These are phyloP conservation scores for Globisporangium heterothallicum DNA, from an alignment of 352 stramenopile genomes.

Conservation along the genomic window DNA sequence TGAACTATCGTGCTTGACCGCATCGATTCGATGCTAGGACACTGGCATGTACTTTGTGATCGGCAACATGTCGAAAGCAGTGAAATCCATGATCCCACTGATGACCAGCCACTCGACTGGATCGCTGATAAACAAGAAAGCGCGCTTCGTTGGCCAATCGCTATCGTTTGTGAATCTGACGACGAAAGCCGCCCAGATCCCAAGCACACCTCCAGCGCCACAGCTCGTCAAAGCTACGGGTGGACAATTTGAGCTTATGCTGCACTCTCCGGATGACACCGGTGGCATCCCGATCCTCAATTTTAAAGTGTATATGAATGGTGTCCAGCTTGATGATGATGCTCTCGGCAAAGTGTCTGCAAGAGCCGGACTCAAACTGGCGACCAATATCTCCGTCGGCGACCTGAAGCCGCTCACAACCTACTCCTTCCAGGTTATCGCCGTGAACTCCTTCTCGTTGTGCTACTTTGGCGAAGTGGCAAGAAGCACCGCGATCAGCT, in stretches of 20 bases:
- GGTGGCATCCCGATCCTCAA: slow-evolving; percentile 41
- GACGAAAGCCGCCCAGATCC: slow-evolving; percentile 27
- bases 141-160: slow-evolving; percentile 20
- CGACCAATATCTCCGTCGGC: slow-evolving; percentile 21
- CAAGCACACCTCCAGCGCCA: slow-evolving; percentile 22
- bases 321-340: slow-evolving; percentile 12
- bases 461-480: slow-evolving; percentile 33
- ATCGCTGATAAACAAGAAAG: slow-evolving; percentile 23
- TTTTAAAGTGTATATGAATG: slow-evolving; percentile 40
- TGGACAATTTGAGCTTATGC: slow-evolving; percentile 27
- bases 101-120: slow-evolving; percentile 14
- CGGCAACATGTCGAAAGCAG: slow-evolving; percentile 27
- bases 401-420: slow-evolving; percentile 20
- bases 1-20: too few relatives aligned
- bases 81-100: slow-evolving; percentile 26
- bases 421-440: slow-evolving; percentile 29
- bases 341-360: not conserved
- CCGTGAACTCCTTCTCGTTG: slow-evolving; percentile 36
- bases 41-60: slow-evolving; percentile 26
- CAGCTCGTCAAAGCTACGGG: slow-evolving; percentile 31
- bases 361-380: slow-evolving; percentile 16
- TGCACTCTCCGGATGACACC: slow-evolving; percentile 34
- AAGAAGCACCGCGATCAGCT: slow-evolving; percentile 12
- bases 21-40: too few relatives aligned
- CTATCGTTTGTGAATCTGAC: slow-evolving; percentile 29